Conservation (phyloP, 2,329 filamentous ascomycete species). For the Sporothrix curviconia region DNA sequence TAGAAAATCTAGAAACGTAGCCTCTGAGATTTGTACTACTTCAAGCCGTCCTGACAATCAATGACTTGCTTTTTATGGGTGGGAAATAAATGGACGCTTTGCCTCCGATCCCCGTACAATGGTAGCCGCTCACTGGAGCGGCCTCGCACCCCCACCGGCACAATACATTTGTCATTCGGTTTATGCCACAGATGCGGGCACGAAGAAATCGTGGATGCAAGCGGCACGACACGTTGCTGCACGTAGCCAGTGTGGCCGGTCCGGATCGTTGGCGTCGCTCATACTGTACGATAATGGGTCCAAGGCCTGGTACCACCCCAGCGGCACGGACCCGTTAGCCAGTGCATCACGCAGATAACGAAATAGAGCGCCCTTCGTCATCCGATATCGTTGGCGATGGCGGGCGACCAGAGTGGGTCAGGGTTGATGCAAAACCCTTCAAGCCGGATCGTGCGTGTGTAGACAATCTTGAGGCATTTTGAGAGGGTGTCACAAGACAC, state of each 20-base stretch:
- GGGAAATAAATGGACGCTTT: background rate
- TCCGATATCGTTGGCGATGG: background rate
- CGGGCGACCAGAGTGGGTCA: background rate
- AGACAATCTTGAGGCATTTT: background rate
- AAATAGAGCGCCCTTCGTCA: background rate
- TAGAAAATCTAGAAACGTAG: too few species aligned
- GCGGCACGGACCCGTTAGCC: background rate
- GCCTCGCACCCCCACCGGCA: background rate
- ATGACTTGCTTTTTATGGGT: background rate
- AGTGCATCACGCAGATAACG: background rate
- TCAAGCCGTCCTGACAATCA: background rate
- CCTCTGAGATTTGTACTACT: background rate
- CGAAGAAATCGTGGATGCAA: background rate
- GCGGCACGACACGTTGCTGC: background rate
- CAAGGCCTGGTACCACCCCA: background rate
- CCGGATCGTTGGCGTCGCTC: background rate
- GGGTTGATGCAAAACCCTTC: background rate
- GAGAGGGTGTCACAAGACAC: background rate
- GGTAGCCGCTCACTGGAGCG: background rate
- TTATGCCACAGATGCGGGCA: background rate
- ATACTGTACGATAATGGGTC: background rate
- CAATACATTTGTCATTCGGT: background rate
- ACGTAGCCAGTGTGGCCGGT: background rate
- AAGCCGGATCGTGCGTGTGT: background rate
- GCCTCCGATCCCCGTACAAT: background rate